Evolutionary conservation across 345 rosid genomes (phyloP).

Genomic region (Populus tremula): DNA sequence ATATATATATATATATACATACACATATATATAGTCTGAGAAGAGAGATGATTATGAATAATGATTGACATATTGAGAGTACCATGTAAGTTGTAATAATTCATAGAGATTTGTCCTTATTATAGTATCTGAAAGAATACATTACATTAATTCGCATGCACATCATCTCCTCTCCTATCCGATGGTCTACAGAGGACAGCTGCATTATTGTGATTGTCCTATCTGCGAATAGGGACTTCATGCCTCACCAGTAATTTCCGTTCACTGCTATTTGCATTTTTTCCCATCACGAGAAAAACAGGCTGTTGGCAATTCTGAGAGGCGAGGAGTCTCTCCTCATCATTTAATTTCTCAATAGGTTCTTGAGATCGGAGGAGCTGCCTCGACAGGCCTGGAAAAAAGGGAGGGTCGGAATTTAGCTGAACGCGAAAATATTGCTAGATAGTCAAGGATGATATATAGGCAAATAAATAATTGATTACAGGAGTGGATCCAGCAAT

Average conservation of each 20-base stretch:
- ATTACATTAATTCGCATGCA: neutral
- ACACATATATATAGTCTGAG: too few relatives aligned
- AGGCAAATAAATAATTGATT: neutral
- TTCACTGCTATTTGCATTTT: neutral
- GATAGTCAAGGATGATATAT: slow-evolving; percentile 1
- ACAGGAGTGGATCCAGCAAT: neutral
- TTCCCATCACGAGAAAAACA: neutral
- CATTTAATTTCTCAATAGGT: slow-evolving; percentile 12
- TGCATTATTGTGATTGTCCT: slow-evolving; percentile 25
- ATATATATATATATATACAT: too few relatives aligned
- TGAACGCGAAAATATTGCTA: neutral
- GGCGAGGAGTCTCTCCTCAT: neutral
- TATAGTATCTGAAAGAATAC: slow-evolving; percentile 3
- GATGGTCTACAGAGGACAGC: slow-evolving; percentile 13
- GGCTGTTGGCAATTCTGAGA: neutral
- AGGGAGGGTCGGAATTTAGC: neutral
- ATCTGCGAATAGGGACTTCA: neutral
- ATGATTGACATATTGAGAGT: slow-evolving; percentile 15
- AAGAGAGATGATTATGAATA: neutral
- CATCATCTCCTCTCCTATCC: neutral
- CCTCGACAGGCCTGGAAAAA: slow-evolving; percentile 11
- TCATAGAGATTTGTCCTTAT: slow-evolving; percentile 23
- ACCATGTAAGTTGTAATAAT: slow-evolving; percentile 15
- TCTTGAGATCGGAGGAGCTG: slow-evolving; percentile 15
- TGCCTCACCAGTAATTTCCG: too few relatives aligned